Base-by-base conservation (phyloP, 768 basidiomycete species). In the Rhodocollybia butyracea region DNA sequence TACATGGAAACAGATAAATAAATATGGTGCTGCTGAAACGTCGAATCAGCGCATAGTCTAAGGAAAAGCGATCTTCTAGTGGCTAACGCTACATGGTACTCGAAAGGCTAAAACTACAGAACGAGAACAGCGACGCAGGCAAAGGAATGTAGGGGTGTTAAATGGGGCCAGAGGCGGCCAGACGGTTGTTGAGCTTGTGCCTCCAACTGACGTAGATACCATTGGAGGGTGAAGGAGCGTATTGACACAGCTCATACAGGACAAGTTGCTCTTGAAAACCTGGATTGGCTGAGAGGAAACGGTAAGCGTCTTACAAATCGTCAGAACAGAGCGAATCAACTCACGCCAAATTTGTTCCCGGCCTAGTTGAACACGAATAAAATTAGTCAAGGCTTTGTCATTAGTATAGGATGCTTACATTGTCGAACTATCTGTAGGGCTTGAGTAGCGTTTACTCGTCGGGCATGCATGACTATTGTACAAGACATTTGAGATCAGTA, bases 341-440 rank as follows among this genome's bases (percentile, higher is more conserved):
- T n/a, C n/a, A n/a, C n/a, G 80, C 87, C 88, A 89, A 51, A 89
- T 86, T 63, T 89, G 86, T 68, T 88, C 83, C 46, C 88, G 85
- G 46, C 81, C 88, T 89, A 61, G n/a, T n/a, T n/a, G n/a, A n/a
- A n/a, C 48, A 58, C 30, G 6, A 32, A 24, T 55, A 21, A 11
- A 46, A 42, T 38, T 58, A 26, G 59, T 54, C 31, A 34, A 34
- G 19, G 21, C 39, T 19, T 59, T 46, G 19, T 56, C 12, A 56
- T 40, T 24, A 56, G 40, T 17, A 32, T 34, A 24, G 46, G 22
- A 36, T 60, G 56, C 70, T 57, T 66, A 85, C 88, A 83, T 69
- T 75, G 66, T 65, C 88, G 78, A 57, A 90, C 80, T 31, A 71
- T 70, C 46, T 82, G 77, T 63, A 89, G 71, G 2, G 87, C 87